phyloP scores from a whole-genome alignment of 2,329 filamentous ascomycete genomes.

The Pseudogymnoascus sp. region DNA sequence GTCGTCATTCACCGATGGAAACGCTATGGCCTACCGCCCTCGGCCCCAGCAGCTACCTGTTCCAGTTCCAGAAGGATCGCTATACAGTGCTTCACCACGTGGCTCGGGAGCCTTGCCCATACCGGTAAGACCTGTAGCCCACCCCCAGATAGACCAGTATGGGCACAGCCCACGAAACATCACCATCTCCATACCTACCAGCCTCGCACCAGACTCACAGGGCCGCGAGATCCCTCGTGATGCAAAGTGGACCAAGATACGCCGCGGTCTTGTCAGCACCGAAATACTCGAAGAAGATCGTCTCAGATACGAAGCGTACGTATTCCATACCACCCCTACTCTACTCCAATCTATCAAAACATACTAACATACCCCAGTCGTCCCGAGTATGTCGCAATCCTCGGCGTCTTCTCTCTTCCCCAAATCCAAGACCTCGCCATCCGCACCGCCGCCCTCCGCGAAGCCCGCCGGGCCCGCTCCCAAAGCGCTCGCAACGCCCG shows the following conservation, averaged over 20 bases:
- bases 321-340: neutral
- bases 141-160: neutral
- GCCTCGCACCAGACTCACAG: constrained; percentile 47
- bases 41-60: neutral
- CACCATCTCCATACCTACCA: constrained; percentile 2
- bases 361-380: constrained; percentile 25
- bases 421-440: constrained; percentile 45
- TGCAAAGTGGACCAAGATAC: constrained; percentile 53
- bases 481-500: neutral
- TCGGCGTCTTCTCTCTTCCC: constrained; percentile 45
- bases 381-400: constrained; percentile 51
- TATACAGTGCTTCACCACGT: neutral
- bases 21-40: neutral
- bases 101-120: neutral
- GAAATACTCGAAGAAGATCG: constrained; percentile 48
- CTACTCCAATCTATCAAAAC: neutral
- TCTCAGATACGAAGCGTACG: constrained; percentile 48
- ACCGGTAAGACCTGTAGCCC: neutral
- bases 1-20: neutral
- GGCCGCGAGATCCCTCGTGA: constrained; percentile 49
- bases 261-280: constrained; percentile 46
- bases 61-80: neutral
- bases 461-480: constrained; percentile 16
- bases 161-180: neutral
- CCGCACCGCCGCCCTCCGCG: constrained; percentile 31